These are phyloP conservation scores for Tricholoma bakamatsutake DNA, from an alignment of 768 basidiomycete species.

Conservation along the genomic window DNA sequence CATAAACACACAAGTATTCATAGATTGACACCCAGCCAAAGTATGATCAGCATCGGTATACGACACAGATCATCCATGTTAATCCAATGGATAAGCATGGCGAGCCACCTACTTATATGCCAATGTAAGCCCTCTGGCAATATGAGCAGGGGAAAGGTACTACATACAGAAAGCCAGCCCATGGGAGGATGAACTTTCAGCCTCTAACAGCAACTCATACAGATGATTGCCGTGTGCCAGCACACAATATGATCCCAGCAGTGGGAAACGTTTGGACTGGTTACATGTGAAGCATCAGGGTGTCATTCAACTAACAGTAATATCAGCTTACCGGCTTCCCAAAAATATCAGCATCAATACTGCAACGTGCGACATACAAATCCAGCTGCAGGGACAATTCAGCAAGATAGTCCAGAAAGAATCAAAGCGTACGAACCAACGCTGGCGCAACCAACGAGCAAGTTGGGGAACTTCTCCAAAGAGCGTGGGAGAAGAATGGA, in stretches of 20 bases:
- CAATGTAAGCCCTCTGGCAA: neutral
- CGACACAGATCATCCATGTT: neutral
- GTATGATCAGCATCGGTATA: neutral
- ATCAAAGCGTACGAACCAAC: neutral
- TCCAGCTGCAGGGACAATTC: neutral
- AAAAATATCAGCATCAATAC: neutral
- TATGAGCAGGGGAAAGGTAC: neutral
- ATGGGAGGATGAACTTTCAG: neutral
- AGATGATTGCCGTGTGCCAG: neutral
- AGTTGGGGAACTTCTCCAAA: conserved; percentile 1
- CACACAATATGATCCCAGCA: neutral
- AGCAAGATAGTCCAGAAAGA: neutral
- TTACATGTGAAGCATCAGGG: neutral
- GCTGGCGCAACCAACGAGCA: neutral
- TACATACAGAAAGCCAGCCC: neutral
- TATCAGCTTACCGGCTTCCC: neutral
- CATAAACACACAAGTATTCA: neutral
- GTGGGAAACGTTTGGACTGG: neutral
- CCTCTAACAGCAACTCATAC: neutral
- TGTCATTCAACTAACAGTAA: neutral
- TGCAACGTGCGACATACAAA: neutral
- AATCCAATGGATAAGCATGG: no score
- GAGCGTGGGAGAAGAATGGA: neutral
- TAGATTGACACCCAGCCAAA: neutral
- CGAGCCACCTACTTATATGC: neutral